phyloP scores from a whole-genome alignment of 2,329 filamentous ascomycete species.

The Trichoderma sp. region DNA sequence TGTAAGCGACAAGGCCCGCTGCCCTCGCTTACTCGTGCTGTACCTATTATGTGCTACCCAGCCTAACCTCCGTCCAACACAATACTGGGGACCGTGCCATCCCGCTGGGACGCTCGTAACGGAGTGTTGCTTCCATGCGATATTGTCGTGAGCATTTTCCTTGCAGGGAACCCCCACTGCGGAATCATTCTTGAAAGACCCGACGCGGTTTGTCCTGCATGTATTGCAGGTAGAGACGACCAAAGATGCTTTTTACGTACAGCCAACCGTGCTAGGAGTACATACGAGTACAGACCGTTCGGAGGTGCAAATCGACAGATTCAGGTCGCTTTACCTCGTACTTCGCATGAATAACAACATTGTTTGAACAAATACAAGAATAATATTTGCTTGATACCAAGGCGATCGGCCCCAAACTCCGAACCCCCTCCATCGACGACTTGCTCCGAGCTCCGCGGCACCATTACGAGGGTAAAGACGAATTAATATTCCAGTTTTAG shows the following conservation, averaged over 20 bases:
- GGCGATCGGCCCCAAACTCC: background rate
- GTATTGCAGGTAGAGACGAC: background rate
- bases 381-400: background rate
- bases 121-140: background rate
- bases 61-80: background rate
- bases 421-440: background rate
- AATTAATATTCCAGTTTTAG: background rate
- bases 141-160: background rate
- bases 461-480: background rate
- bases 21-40: background rate
- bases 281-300: background rate
- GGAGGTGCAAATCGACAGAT: background rate
- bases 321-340: background rate
- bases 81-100: background rate
- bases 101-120: background rate
- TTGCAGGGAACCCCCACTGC: background rate
- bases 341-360: background rate
- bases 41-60: background rate
- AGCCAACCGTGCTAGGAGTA: background rate
- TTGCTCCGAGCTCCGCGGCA: background rate
- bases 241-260: background rate
- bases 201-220: background rate
- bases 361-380: background rate
- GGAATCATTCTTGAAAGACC: background rate
- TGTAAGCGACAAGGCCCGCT: background rate